These are phyloP conservation scores for Pichia sp. DNA, from an alignment of 1,139 yeast genomes.

Conservation along the genomic window DNA sequence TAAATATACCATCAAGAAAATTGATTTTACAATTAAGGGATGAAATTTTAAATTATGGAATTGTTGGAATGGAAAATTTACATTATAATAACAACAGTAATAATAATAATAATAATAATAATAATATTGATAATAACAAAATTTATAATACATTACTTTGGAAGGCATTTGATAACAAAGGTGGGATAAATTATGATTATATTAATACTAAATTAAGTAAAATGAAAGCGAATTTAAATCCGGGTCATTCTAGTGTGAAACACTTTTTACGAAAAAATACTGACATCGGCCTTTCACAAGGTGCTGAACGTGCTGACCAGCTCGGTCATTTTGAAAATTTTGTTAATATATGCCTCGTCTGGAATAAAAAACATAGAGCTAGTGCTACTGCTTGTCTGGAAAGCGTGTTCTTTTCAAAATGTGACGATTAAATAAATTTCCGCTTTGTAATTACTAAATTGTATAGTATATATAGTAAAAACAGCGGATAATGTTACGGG, in stretches of 20 bases:
- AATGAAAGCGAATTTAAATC: slow-evolving; percentile 12
- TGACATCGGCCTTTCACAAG: neutral
- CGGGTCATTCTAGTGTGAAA: slow-evolving; percentile 17
- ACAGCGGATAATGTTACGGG: too few species aligned
- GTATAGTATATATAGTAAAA: too few species aligned
- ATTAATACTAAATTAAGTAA: slow-evolving; percentile 13
- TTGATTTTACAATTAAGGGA: slow-evolving; percentile 34
- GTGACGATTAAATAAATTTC: too few species aligned
- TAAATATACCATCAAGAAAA: slow-evolving; percentile 53
- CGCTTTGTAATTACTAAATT: too few species aligned
- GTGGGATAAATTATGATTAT: slow-evolving; percentile 18
- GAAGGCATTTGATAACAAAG: slow-evolving; percentile 25
- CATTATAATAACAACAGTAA: neutral
- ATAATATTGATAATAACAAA: slow-evolving; percentile 10
- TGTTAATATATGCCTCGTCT: slow-evolving; percentile 20
- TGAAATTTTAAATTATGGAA: slow-evolving; percentile 29
- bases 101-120: neutral
- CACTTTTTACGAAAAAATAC: slow-evolving; percentile 13
- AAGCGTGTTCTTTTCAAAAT: too few species aligned
- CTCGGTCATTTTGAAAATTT: slow-evolving; percentile 14
- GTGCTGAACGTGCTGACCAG: slow-evolving; percentile 7
- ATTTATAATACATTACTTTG: slow-evolving; percentile 22
- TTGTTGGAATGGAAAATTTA: neutral
- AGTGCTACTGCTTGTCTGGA: too few species aligned
- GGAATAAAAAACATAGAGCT: slow-evolving; percentile 21